Evolutionary conservation across 768 basidiomycete genomes (phyloP).

Genomic region (Collybiopsis luxurians): DNA sequence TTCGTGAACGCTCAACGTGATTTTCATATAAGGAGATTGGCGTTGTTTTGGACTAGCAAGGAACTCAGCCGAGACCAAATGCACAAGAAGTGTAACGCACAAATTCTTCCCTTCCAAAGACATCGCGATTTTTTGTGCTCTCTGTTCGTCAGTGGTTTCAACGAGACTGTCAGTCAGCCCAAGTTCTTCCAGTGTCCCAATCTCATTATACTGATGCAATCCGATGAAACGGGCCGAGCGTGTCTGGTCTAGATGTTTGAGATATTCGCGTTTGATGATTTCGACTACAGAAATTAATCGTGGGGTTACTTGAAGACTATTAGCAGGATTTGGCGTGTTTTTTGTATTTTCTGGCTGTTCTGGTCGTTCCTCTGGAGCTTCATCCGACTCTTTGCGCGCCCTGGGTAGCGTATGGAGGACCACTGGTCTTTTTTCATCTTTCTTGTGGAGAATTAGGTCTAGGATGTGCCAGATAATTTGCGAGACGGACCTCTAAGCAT

Average conservation of each 20-base stretch:
- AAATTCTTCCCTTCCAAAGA: slow-evolving; percentile 53
- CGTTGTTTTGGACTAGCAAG: slow-evolving; percentile 46
- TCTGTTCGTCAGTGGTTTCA: slow-evolving; percentile 24
- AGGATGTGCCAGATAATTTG: background rate
- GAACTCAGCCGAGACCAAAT: background rate
- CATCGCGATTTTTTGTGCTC: slow-evolving; percentile 33
- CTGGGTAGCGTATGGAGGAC: slow-evolving; percentile 60
- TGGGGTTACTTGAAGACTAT: slow-evolving; percentile 45
- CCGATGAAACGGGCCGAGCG: slow-evolving; percentile 44
- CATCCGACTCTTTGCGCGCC: slow-evolving; percentile 1
- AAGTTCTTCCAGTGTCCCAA: slow-evolving; percentile 52
- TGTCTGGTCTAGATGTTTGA: slow-evolving; percentile 47
- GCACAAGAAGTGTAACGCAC: background rate
- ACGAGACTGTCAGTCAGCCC: slow-evolving; percentile 15
- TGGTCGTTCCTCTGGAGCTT: slow-evolving; percentile 6
- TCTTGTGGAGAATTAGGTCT: slow-evolving; percentile 26
- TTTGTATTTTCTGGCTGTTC: slow-evolving; percentile 10
- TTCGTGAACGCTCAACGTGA: slow-evolving; percentile 55
- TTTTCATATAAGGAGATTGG: slow-evolving; percentile 65
- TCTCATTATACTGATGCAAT: slow-evolving; percentile 75
- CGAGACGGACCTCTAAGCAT: slow-evolving; percentile 47
- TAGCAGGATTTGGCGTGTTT: slow-evolving; percentile 22
- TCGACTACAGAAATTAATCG: slow-evolving; percentile 77
- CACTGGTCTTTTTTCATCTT: slow-evolving; percentile 45
- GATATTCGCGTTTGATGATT: slow-evolving; percentile 80